These are phyloP conservation scores for Phaeosphaeria sp. DNA, from an alignment of 2,329 filamentous ascomycete genomes.

Conservation along the genomic window DNA sequence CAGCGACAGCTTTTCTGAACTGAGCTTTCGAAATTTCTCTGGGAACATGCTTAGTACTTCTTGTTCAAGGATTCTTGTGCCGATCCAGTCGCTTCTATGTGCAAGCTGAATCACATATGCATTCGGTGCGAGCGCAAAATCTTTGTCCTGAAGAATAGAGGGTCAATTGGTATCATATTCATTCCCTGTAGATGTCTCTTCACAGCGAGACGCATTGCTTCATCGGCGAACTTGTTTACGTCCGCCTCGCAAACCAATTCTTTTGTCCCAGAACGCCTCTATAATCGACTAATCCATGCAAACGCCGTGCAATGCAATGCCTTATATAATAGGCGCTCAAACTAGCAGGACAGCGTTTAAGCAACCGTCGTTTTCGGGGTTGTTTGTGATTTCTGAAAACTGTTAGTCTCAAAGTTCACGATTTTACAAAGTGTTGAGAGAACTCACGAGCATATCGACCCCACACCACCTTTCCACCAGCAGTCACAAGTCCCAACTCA, in stretches of 20 bases:
- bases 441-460: conserved; percentile 41
- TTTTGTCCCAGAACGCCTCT: not conserved
- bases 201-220: not conserved
- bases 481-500: conserved; percentile 88
- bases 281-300: not conserved
- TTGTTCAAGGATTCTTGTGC: too few relatives aligned
- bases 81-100: too few relatives aligned
- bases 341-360: conserved; percentile 47
- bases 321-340: conserved; percentile 15
- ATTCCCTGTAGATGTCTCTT: not conserved
- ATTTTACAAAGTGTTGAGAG: not conserved
- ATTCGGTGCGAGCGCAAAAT: not conserved
- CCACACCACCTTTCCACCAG: conserved; percentile 75
- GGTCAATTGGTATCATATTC: not conserved
- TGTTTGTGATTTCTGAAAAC: conserved; percentile 40
- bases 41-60: too few relatives aligned
- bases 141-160: not conserved
- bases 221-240: not conserved
- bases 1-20: too few relatives aligned
- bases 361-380: conserved; percentile 49
- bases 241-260: not conserved
- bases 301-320: conserved; percentile 22
- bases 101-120: too few relatives aligned
- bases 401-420: not conserved
- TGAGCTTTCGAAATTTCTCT: too few relatives aligned